Percentiles rank a stretch among this genome's conserved stretches.
Conservation (phyloP, 768 basidiomycete species). For the Psilocybe azurescens region DNA sequence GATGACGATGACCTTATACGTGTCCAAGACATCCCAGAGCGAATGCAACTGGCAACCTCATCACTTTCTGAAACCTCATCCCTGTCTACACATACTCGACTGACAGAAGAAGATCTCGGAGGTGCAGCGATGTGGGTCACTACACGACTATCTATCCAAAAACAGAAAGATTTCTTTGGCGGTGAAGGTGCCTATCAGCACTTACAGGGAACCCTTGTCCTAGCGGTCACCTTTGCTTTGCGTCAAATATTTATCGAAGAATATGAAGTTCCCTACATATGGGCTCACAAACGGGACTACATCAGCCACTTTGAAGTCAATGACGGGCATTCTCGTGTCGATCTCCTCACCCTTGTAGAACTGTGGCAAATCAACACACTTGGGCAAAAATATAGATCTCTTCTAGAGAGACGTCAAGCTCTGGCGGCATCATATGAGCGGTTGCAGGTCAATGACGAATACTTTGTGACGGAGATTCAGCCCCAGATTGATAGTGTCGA, state of each 20-base stretch:
- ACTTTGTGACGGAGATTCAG: constrained; percentile 74
- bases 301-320: constrained; percentile 80
- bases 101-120: constrained; percentile 75
- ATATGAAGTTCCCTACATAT: constrained; percentile 95
- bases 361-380: constrained; percentile 92
- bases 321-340: constrained; percentile 64
- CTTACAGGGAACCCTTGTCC: constrained; percentile 70
- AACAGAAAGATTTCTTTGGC: constrained; percentile 76
- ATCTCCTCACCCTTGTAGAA: constrained; percentile 79
- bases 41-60: constrained; percentile 90
- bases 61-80: constrained; percentile 74
- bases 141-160: constrained; percentile 71
- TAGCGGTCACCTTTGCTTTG: constrained; percentile 81
- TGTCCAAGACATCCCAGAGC: constrained; percentile 89
- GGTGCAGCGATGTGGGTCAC: constrained; percentile 91
- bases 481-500: constrained; percentile 82
- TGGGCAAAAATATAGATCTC: constrained; percentile 88
- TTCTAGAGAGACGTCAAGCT: constrained; percentile 73
- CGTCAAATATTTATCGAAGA: constrained; percentile 85
- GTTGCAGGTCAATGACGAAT: constrained; percentile 71
- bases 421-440: constrained; percentile 70
- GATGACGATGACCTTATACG: constrained; percentile 95
- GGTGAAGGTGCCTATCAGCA: constrained; percentile 62
- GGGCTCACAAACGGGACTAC: constrained; percentile 91
- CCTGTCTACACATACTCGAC: constrained; percentile 61